Conservation (phyloP, 257 asterid species). For the Fraxinus cuspidata region DNA sequence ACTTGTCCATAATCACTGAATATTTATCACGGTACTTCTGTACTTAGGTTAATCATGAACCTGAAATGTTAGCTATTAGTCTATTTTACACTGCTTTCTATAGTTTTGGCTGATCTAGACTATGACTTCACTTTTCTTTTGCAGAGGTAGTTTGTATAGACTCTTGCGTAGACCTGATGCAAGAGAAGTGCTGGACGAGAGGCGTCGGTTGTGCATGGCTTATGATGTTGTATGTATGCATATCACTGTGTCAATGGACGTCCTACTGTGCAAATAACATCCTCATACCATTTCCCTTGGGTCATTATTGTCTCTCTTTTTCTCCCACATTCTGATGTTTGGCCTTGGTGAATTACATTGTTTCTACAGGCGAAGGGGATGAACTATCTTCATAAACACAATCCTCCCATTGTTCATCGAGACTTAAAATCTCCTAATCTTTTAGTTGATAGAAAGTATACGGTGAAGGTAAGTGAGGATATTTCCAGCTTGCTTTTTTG, state of each 20-base stretch:
- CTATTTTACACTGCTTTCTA: conserved; percentile 7
- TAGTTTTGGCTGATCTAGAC: conserved; percentile 20
- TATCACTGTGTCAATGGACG: neutral
- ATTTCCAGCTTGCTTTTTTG: conserved; percentile 13
- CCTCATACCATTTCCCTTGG: neutral
- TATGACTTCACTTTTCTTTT: conserved; percentile 23
- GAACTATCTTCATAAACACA: conserved; percentile 91
- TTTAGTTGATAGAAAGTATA: conserved; percentile 85
- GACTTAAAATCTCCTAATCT: conserved; percentile 97
- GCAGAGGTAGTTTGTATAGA: conserved; percentile 88
- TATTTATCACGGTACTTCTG: conserved; percentile 72
- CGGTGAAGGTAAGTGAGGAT: conserved; percentile 76
- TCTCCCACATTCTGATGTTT: conserved; percentile 18
- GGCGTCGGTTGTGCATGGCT: conserved; percentile 88
- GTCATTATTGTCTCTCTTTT: conserved; percentile 17
- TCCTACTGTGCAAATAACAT: neutral
- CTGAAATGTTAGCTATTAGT: neutral
- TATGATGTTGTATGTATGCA: conserved; percentile 75
- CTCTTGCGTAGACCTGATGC: conserved; percentile 86
- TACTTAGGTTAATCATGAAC: conserved; percentile 4
- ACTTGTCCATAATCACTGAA: conserved; percentile 92
- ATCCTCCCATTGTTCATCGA: conserved; percentile 92
- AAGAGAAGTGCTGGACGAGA: conserved; percentile 81
- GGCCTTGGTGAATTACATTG: conserved; percentile 12
- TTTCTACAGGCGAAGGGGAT: conserved; percentile 82